Evolutionary conservation across 371 early-diverging fungal genomes (phyloP).

Genomic region (Apophysomyces ossiformis): DNA sequence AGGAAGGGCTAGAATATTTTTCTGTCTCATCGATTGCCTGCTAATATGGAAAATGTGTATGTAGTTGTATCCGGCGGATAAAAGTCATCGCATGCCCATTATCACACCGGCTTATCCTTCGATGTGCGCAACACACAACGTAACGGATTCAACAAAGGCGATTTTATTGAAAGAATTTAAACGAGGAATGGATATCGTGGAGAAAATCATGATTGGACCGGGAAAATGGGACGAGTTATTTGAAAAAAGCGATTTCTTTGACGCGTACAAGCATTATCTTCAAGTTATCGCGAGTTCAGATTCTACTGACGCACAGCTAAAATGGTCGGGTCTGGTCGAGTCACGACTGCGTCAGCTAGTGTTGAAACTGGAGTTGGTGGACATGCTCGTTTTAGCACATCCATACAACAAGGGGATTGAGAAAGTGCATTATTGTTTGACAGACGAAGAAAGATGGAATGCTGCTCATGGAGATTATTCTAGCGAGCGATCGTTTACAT

Average conservation of each 20-base stretch:
- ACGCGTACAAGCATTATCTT: conserved; percentile 89
- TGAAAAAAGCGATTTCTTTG: conserved; percentile 90
- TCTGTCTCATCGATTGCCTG: too few relatives aligned
- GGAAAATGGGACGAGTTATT: conserved; percentile 75
- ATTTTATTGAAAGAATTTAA: conserved; percentile 91
- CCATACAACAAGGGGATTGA: conserved; percentile 93
- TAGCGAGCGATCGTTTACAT: conserved; percentile 36
- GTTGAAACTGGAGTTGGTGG: conserved; percentile 84
- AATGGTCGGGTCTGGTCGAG: conserved; percentile 92
- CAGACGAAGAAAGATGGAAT: conserved; percentile 67
- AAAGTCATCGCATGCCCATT: conserved; percentile 97
- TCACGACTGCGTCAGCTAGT: conserved; percentile 93
- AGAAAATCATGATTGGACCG: conserved; percentile 73
- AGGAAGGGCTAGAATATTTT: too few relatives aligned
- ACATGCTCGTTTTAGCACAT: conserved; percentile 81
- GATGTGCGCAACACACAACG: conserved; percentile 99
- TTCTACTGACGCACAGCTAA: conserved; percentile 74
- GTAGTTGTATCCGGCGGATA: conserved; percentile 86
- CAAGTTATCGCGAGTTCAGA: conserved; percentile 86
- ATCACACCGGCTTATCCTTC: conserved; percentile 99
- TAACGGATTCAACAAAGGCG: conserved; percentile 87
- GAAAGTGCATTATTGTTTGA: conserved; percentile 62
- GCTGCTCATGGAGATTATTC: conserved; percentile 66
- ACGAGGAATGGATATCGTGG: conserved; percentile 70
- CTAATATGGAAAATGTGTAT: not conserved